Evolutionary conservation across 192 early-diverging fungal genomes (phyloP).

Genomic region (Backusella circina): DNA sequence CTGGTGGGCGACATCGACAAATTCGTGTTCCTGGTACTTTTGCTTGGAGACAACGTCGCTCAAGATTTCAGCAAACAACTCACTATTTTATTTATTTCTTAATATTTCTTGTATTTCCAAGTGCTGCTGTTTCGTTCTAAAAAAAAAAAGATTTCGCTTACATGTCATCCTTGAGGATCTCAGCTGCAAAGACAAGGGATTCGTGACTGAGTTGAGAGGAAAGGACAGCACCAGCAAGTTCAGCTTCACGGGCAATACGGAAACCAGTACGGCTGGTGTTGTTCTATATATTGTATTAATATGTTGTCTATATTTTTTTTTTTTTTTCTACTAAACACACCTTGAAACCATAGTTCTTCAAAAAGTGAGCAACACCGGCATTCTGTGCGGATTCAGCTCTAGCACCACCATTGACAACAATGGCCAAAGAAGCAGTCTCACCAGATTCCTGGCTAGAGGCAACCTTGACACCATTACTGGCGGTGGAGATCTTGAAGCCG

Average conservation of each 20-base stretch:
- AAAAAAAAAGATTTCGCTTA: conserved; percentile 54
- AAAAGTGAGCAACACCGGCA: conserved; percentile 84
- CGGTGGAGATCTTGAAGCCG: conserved; percentile 39
- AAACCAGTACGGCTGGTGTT: conserved; percentile 78
- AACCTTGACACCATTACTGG: conserved; percentile 57
- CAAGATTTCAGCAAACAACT: conserved; percentile 82
- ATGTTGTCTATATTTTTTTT: background rate
- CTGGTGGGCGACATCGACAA: conserved; percentile 60
- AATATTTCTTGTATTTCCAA: background rate
- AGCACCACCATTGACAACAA: conserved; percentile 87
- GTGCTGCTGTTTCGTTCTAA: too few relatives aligned
- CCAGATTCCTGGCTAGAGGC: conserved; percentile 67
- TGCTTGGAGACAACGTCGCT: conserved; percentile 74
- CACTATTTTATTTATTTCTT: conserved; percentile 24
- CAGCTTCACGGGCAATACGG: conserved; percentile 86
- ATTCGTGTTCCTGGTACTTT: conserved; percentile 84
- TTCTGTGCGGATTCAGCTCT: conserved; percentile 73
- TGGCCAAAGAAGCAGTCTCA: conserved; percentile 71
- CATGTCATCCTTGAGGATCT: conserved; percentile 89
- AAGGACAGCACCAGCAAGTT: conserved; percentile 85
- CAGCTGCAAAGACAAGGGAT: conserved; percentile 78
- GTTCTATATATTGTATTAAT: conserved; percentile 49
- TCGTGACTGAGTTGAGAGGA: conserved; percentile 81
- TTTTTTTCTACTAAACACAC: conserved; percentile 28
- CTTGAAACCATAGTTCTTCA: conserved; percentile 89